Evolutionary conservation across 495 filamentous ascomycete species (phyloP), one percentile per base, ranked within the genome.

Genomic region (Penicillium waksmanii): DNA sequence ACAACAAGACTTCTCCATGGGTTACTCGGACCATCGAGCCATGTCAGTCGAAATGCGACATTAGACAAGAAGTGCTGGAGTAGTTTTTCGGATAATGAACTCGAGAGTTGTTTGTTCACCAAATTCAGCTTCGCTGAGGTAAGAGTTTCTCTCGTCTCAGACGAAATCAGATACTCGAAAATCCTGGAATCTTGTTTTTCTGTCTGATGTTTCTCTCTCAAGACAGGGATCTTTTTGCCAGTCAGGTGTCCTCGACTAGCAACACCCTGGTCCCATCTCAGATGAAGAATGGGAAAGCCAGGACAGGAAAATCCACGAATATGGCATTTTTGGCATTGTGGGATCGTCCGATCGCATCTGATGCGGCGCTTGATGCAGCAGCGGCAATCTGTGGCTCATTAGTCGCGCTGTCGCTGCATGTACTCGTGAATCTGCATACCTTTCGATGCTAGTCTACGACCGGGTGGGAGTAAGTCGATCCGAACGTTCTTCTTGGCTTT

Each of bases 321-420:
- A 18, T 47, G 25, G 44, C 65, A 67, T 42, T 67, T 67, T 15
- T 40, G 47, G 36, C 65, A 67, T 34, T 61, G 55, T 21, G 65
- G 65, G 13, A 62, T 10, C 23, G 49, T 64, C 40, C 65, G 61
- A 53, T 67, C 65, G 36, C 65, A 67, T 57, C 58, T 64, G 23
- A 67, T 67, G 51, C 65, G 65, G 23, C 65, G 57, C 47, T 52
- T 67, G 27, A 25, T 57, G 58, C 65, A 67, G 11, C 44, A 42
- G 18, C 61, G 55, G 42, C 60, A 62, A 42, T 62, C 60, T 62
- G 18, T 10, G 21, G 13, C 33, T 18, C 3, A 13, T 53, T 47
- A 53, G 43, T 8, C 47, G 21, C 46, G 5, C 4, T 12, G n/a
- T 13, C 25, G 15, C 23, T 19, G 17, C 8, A 10, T 34, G 27